Evolutionary conservation across 805 yeast species (phyloP), one percentile per base, ranked within the genome.

Genomic region (Komagataella pastoris): DNA sequence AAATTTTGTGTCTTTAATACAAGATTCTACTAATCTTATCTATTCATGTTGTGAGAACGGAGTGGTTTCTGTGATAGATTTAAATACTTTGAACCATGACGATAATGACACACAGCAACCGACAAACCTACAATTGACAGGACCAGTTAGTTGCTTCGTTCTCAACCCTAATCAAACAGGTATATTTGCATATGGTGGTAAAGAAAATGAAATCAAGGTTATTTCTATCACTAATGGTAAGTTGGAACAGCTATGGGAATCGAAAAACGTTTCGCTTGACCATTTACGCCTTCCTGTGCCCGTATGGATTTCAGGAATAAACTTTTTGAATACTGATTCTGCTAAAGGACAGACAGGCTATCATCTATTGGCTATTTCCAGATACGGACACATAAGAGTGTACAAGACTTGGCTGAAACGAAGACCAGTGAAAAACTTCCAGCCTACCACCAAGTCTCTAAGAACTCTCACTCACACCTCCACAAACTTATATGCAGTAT

Each of bases 201-300:
- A 87, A 60, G 95, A 89, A 58, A 80, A 80, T 54, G 90, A 87
- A 62, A 67, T 86, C 4, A 77, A 76, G 50, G 66, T 83, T 18
- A 63, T 76, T 48, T 57, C 68, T 47, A 54, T 79, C 19, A 54
- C 57, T 3, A 59, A 64, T 5, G 18, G 57, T 19, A 51, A 61
- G 48, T 58, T 65, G 54, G 60, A 65, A 19, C 56, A 63, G 4
- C 53, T 84, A 3, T 90, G 85, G 74, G 73, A 76, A 56, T 96
- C 85, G 2, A 85, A 85, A 61, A 88, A 88, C 63, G 95, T 88
- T n/a, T 79, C 83, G 54, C 82, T 87, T 58, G 86, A 85, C 65
- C 78, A 76, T 55, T 67, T 91, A 24, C 95, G 86, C 58, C 68
- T 93, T 55, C 75, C 89, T 53, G 93, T 83, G 6, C 96, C 95